phyloP scores from a whole-genome alignment of 2,329 filamentous ascomycete species.

The Colletotrichum phormii region DNA sequence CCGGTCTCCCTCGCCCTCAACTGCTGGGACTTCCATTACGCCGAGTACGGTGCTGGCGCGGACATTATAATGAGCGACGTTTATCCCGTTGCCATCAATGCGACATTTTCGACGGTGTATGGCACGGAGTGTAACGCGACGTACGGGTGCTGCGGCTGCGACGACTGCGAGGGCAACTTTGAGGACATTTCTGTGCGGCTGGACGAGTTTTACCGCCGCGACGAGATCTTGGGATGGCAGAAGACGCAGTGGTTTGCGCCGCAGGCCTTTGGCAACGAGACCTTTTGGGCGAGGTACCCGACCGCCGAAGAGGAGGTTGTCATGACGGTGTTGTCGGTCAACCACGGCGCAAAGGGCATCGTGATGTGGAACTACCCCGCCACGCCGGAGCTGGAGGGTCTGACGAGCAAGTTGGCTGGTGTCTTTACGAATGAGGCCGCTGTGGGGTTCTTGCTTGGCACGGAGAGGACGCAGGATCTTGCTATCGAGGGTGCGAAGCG shows the following conservation, averaged over 20 bases:
- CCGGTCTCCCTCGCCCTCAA: slow-evolving; percentile 70
- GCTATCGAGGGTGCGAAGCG: slow-evolving; percentile 20
- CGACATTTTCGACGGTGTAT: slow-evolving; percentile 63
- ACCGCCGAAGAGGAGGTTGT: slow-evolving; percentile 55
- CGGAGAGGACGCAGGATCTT: slow-evolving; percentile 19
- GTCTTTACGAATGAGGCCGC: slow-evolving; percentile 52
- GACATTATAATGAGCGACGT: slow-evolving; percentile 71
- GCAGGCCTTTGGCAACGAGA: slow-evolving; percentile 60
- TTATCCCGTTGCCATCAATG: slow-evolving; percentile 70
- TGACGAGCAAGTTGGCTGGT: slow-evolving; percentile 52
- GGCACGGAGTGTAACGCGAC: slow-evolving; percentile 68
- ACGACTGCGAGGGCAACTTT: slow-evolving; percentile 66
- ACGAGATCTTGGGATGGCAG: slow-evolving; percentile 56
- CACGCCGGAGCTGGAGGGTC: slow-evolving; percentile 48
- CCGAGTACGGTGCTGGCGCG: slow-evolving; percentile 62
- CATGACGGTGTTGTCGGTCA: slow-evolving; percentile 58
- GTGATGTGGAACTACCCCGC: slow-evolving; percentile 60
- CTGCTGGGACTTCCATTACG: slow-evolving; percentile 72
- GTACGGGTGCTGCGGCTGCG: slow-evolving; percentile 73
- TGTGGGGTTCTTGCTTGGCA: slow-evolving; percentile 46
- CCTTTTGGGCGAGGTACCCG: slow-evolving; percentile 60
- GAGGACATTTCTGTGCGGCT: slow-evolving; percentile 60
- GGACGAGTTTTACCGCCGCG: slow-evolving; percentile 52
- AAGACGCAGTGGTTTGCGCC: slow-evolving; percentile 58
- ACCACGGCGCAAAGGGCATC: slow-evolving; percentile 57